Evolutionary conservation across 2,329 filamentous ascomycete genomes (phyloP), one percentile per base, ranked within the genome.

Genomic region (Fusarium hostae): DNA sequence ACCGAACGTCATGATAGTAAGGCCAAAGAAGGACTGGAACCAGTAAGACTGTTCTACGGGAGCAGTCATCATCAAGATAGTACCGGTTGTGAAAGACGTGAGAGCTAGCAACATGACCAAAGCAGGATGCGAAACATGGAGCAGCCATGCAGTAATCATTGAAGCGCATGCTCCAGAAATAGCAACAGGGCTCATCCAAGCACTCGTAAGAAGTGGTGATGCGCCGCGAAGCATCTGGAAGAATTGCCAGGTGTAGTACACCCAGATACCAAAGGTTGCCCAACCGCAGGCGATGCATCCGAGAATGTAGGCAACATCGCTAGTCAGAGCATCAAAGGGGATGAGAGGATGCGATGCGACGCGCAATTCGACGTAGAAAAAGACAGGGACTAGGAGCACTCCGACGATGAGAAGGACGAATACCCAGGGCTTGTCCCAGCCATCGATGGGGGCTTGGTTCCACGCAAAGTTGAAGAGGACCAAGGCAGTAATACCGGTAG

Each of bases 381-480:
- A 93, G 3, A 83, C 73, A 0, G 78, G 80, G 4, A 90, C 82
- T 5, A 91, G 79, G 0, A 89, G 40, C 4, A 88, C 62, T 1
- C 90, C 89, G 5, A 91, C 66, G 40, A 91, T 85, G 1, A 93
- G 81, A 1, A 87, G 79, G 0, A 86, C 80, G 64, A 87, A 86
- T n/a, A 90, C 82, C 60, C 89, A 89, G 0, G 87, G 81, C 10
- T 83, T 81, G 2, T 80, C 71, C 90, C 90, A 92, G 3, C 89
- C 88, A 3, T 84, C 86, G 1, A 88, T 82, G 0, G 88, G 85
- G 0, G 87, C 89, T 75, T 92, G 89, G 64, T 90, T 92, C 88
- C 89, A 91, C 1, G 89, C 87, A 72, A 92, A 88, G 76, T 91
- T 91, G 79, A 92, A 84, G 22, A 92, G 81, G 0, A 91, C 82